These are phyloP conservation scores for Solanum bulbocastanum DNA, from an alignment of 257 asterid species.

Conservation along the genomic window DNA sequence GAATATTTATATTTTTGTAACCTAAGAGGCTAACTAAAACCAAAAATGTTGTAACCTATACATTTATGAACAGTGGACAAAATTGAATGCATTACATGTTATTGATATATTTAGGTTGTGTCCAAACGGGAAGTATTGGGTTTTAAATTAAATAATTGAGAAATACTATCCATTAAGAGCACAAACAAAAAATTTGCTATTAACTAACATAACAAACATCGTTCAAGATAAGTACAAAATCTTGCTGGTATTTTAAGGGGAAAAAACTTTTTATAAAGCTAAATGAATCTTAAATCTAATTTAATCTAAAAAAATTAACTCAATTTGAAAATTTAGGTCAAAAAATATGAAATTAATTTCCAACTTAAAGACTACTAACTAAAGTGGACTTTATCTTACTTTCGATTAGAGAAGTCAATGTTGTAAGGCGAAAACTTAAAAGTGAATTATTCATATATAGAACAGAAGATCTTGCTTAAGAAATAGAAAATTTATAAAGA, in stretches of 20 bases:
- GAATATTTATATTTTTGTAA: background rate
- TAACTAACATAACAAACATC: background rate
- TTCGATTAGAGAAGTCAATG: fast-evolving
- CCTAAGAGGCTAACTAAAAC: background rate
- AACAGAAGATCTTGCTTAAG: too few relatives aligned
- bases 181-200: background rate
- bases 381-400: too few relatives aligned
- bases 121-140: background rate
- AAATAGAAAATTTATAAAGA: too few relatives aligned
- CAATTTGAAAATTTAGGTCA: background rate
- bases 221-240: background rate
- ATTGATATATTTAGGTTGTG: background rate
- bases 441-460: too few relatives aligned
- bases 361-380: too few relatives aligned
- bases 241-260: background rate
- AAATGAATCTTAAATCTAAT: fast-evolving
- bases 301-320: background rate
- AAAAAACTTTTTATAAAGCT: background rate
- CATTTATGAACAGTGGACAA: background rate
- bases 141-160: background rate
- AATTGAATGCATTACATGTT: background rate
- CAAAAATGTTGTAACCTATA: background rate
- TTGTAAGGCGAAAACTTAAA: fast-evolving
- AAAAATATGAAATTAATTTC: background rate
- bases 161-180: background rate